Evolutionary conservation across 768 basidiomycete species (phyloP), one percentile per base, ranked within the genome.

Genomic region (Dacryopinax primogenitus): DNA sequence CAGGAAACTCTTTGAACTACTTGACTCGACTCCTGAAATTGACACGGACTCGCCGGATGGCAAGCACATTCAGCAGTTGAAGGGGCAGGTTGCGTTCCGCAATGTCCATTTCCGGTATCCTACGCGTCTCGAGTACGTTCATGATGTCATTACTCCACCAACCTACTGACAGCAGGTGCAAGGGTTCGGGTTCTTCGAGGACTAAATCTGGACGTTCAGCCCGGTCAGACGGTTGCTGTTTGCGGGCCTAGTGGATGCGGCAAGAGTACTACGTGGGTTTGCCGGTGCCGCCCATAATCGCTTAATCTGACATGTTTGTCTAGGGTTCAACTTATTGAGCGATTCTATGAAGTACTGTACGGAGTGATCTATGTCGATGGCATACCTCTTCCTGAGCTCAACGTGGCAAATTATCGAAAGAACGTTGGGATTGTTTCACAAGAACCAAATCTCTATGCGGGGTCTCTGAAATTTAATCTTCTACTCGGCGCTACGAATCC

Each of bases 281-380:
- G n/a, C n/a, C n/a, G n/a, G n/a, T n/a, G n/a, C n/a, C n/a, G n/a
- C n/a, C n/a, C n/a, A n/a, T n/a, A n/a, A n/a, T n/a, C n/a, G n/a
- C n/a, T n/a, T n/a, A n/a, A n/a, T n/a, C n/a, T n/a, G n/a, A n/a
- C n/a, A n/a, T n/a, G n/a, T n/a, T n/a, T n/a, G n/a, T n/a, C n/a
- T n/a, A n/a, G n/a, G 33, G 89, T 91, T 67, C 90, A 90, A 73
- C 71, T 91, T 69, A 83, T 90, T 63, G 90, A 92, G 70, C 82
- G 90, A n/a, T 91, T 91, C 79, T 91, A 91, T 71, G 87, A 92
- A 72, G 84, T 89, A 16, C 76, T 88, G 23, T 82, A 83, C 23
- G 89, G 89, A 64, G 78, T 82, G 30, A 78, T 91, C 64, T 82
- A 83, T 66, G 79, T 63, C n/a, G 64, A 65, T 28, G 79, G 78